phyloP scores from a whole-genome alignment of 176 grass and related monocot species.

The Carex parvula region DNA sequence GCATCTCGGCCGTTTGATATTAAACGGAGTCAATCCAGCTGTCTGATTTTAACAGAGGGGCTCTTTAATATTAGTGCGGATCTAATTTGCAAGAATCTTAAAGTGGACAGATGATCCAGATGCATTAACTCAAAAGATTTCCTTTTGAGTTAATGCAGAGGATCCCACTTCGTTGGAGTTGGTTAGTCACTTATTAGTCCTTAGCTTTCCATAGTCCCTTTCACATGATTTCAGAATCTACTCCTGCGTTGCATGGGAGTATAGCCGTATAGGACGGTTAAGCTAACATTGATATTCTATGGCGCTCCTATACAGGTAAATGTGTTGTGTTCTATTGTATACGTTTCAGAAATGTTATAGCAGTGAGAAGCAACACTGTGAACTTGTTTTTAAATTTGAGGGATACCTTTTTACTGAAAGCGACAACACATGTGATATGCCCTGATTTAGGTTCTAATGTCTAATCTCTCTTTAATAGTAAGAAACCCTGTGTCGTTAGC shows the following conservation, averaged over 20 bases:
- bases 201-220: background rate
- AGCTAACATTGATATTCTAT: background rate
- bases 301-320: background rate
- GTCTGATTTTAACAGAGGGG: too few relatives aligned
- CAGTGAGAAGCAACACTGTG: background rate
- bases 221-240: background rate
- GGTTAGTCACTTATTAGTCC: background rate
- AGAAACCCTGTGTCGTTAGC: background rate
- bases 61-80: too few relatives aligned
- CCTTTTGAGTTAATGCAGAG: too few relatives aligned
- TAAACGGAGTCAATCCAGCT: too few relatives aligned
- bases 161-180: too few relatives aligned
- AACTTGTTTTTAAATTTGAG: background rate
- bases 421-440: constrained; percentile 3
- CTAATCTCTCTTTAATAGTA: background rate
- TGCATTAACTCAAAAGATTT: too few relatives aligned
- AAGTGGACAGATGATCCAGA: too few relatives aligned
- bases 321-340: background rate
- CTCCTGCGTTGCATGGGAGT: background rate
- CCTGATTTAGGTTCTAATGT: background rate
- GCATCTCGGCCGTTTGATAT: too few relatives aligned
- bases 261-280: background rate
- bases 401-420: background rate
- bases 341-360: background rate
- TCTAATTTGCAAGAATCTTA: too few relatives aligned